Base-by-base conservation (phyloP, 306 rosid genomes). In the Canavalia ensiformis region DNA sequence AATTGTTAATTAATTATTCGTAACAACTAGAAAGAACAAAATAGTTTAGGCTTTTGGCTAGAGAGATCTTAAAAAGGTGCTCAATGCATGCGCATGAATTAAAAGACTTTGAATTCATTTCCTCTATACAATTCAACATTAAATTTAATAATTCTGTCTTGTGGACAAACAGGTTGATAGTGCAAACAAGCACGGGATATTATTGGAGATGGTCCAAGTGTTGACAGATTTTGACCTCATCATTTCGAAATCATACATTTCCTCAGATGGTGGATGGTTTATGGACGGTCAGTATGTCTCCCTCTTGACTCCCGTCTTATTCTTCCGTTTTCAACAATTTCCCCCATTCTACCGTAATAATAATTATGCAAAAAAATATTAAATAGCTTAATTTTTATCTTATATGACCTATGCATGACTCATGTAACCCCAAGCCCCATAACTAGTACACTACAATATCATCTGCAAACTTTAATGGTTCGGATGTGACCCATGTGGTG, bases 211-310 rank as follows among this genome's bases (percentile, higher is more conserved):
- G 99, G 99, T 93, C 73, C 99, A 93, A 77, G 97, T 87, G 78
- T 85, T 96, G 90, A 96, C 98, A 69, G 98, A 93, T 85, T 96
- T 96, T 63, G 97, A 92, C 68, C 98, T 96, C 13, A 83, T 87
- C n/a, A 96, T 96, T 77, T 90, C 97, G 57, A 96, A 90, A 85
- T 93, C 99, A 33, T 96, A 91, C 83, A 93, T 93, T 71, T 96
- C 97, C 44, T 96, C 99, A 0, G 97, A 93, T 52, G 98, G 99
- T 77, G 97, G 97, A 80, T 95, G 99, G 98, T 87, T 92, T 68
- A 95, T 93, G 99, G 99, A 93, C 65, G 97, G 99, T 93, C 39
- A 85, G 94, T 86, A 5, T 50, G 30, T 50, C 28, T 74, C 69
- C 18, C 13, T 62, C 60, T 47, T 9, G 0, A 64, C 35, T 34